Evolutionary conservation across 768 basidiomycete genomes (phyloP), one percentile per base, ranked within the genome.

Genomic region (Leccinum ochraceum): DNA sequence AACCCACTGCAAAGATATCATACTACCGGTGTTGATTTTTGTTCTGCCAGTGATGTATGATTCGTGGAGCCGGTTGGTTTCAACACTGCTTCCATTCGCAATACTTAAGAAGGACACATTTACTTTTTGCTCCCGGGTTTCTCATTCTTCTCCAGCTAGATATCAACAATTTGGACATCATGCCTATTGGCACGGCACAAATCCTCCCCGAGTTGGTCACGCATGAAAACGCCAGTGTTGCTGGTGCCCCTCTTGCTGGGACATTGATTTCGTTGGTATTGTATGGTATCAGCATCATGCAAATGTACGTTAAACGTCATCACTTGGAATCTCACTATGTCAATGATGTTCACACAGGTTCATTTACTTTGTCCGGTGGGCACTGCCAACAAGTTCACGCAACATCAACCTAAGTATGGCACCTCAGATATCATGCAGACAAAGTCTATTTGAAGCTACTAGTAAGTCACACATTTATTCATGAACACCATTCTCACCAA

Each of bases 361-460:
- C 22, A 24, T 22, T 10, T 53, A 53, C 34, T 53, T 53, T 53
- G 20, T 36, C 30, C 34, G 53, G 53, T 53, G 53, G 34, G 34
- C 34, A 34, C 22, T 16, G 14, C 34, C 14, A 14, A 7, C 26
- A 28, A 14, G 24, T 26, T 28, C 26, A 14, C 26, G 5, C 20
- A 28, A 22, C 20, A 10, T 5, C 2, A 16, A 16, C 14, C 6
- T 51, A 20, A 48, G 11, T 37, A 14, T 14, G 17, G 5, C 22
- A 30, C 30, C 9, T 34, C 7, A 53, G 52, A 20, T 53, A 36
- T 14, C 52, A 13, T 6, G 5, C 30, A 6, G 52, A 53, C 32
- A 53, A 34, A 53, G 7, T 34, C n/a, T 53, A 53, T 53, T 36
- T 53, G 34, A 53, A 53, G 20, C 22, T 53, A 37, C n/a, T 53